Percentiles rank a stretch among this genome's conserved stretches.
Conservation (phyloP, 345 rosid genomes). For the Jatropha curcas region DNA sequence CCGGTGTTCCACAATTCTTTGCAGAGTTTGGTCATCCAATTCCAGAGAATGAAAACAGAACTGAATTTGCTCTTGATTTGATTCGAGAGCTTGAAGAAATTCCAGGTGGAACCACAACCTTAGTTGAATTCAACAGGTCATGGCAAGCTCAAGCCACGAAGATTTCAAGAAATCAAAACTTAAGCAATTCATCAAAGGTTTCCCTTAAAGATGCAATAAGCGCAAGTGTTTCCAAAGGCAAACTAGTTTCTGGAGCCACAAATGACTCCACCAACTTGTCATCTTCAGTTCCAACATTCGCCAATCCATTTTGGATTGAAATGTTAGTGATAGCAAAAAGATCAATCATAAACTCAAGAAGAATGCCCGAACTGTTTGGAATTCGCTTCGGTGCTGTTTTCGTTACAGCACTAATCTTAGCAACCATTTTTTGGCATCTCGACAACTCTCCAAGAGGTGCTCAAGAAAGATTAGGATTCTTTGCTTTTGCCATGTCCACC, state of each 20-base stretch:
- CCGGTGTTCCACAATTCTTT: constrained; percentile 22
- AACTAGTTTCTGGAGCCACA: constrained; percentile 26
- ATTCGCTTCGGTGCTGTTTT: constrained; percentile 32
- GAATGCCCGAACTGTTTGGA: constrained; percentile 33
- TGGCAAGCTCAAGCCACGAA: constrained; percentile 25
- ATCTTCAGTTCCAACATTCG: constrained; percentile 27
- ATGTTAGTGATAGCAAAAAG: constrained; percentile 29
- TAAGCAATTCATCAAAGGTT: background rate
- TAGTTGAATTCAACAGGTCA: constrained; percentile 30
- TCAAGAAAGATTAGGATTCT: constrained; percentile 30
- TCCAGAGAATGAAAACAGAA: constrained; percentile 30
- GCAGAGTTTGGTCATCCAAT: constrained; percentile 30
- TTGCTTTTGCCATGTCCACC: constrained; percentile 36
- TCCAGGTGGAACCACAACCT: constrained; percentile 27
- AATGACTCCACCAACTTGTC: constrained; percentile 24
- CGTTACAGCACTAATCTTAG: constrained; percentile 22
- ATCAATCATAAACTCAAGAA: constrained; percentile 24
- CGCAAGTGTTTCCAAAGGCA: constrained; percentile 29
- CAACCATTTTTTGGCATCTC: constrained; percentile 29
- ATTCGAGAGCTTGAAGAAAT: constrained; percentile 31
- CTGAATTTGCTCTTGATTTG: constrained; percentile 33
- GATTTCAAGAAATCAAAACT: background rate
- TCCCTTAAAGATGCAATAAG: constrained; percentile 25
- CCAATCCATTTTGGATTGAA: constrained; percentile 36
- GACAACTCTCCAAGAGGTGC: constrained; percentile 37